These are phyloP conservation scores for Talaromyces sp. DNA, from an alignment of 2,329 filamentous ascomycete genomes.

Conservation along the genomic window DNA sequence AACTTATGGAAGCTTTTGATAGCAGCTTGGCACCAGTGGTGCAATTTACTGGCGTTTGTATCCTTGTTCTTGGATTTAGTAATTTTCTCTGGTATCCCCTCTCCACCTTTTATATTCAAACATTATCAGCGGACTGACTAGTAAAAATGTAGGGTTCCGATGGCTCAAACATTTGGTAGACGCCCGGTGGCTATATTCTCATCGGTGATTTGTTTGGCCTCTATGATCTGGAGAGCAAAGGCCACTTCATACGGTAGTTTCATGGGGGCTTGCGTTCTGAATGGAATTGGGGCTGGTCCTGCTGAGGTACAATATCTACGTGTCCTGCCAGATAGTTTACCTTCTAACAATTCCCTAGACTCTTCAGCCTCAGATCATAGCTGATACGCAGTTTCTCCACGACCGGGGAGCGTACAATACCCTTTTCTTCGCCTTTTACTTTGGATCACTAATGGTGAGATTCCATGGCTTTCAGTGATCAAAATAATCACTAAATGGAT, in stretches of 20 bases:
- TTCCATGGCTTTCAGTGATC: not conserved
- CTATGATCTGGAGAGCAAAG: slow-evolving; percentile 55
- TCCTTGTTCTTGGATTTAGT: slow-evolving; percentile 55
- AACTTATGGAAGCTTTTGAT: slow-evolving; percentile 54
- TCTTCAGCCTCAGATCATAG: slow-evolving; percentile 58
- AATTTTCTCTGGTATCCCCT: slow-evolving; percentile 54
- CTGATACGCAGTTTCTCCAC: slow-evolving; percentile 62
- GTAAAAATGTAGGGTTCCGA: slow-evolving; percentile 44
- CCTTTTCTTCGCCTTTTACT: not conserved
- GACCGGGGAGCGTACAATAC: slow-evolving; percentile 61
- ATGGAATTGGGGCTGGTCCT: slow-evolving; percentile 7
- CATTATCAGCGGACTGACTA: not conserved
- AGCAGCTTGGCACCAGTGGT: slow-evolving; percentile 51
- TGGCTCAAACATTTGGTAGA: slow-evolving; percentile 52
- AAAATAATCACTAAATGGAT: slow-evolving; percentile 16
- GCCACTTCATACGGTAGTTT: slow-evolving; percentile 58
- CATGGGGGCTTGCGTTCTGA: slow-evolving; percentile 55
- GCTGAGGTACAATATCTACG: not conserved
- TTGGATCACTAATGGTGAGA: not conserved
- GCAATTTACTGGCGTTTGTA: slow-evolving; percentile 54
- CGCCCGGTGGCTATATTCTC: slow-evolving; percentile 52
- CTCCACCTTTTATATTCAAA: not conserved
- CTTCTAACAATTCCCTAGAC: slow-evolving; percentile 31
- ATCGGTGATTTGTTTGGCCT: slow-evolving; percentile 49
- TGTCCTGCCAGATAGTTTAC: no score